These are phyloP conservation scores for Phytophthora syringae DNA, from an alignment of 352 stramenopile genomes.

Conservation along the genomic window DNA sequence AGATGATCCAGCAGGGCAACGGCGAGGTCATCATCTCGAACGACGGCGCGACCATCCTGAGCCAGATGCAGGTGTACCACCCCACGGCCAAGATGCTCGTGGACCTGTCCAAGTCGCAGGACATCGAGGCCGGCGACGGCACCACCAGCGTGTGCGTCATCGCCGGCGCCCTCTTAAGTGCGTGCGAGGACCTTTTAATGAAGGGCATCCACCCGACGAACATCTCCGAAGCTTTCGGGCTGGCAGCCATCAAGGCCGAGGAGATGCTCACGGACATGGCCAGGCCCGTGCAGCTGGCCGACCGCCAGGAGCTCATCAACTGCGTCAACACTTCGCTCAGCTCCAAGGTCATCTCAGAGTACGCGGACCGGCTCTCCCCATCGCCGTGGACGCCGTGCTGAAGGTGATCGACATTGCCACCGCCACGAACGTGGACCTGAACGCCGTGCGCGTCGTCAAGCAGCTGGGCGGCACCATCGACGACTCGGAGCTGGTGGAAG, in stretches of 20 bases:
- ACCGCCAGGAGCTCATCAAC: constrained; percentile 96
- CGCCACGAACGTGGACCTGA: constrained; percentile 97
- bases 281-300: constrained; percentile 92
- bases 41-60: constrained; percentile 99
- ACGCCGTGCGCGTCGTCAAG: constrained; percentile 98
- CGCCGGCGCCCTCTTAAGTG: constrained; percentile 97
- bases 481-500: constrained; percentile 98
- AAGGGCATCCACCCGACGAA: constrained; percentile 99
- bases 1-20: constrained; percentile 98
- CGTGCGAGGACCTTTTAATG: constrained; percentile 90
- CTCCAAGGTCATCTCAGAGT: constrained; percentile 98
- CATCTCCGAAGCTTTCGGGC: constrained; percentile 97
- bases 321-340: constrained; percentile 98
- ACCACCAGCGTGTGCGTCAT: constrained; percentile 99
- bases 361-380: constrained; percentile 97
- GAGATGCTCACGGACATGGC: constrained; percentile 92
- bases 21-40: constrained; percentile 99
- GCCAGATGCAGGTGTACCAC: constrained; percentile 98
- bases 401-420: constrained; percentile 94
- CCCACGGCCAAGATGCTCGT: constrained; percentile 99
- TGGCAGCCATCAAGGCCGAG: constrained; percentile 89
- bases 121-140: constrained; percentile 98
- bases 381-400: constrained; percentile 99
- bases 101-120: constrained; percentile 98
- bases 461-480: constrained; percentile 99